These are phyloP conservation scores for Ilyonectria sp. DNA, from an alignment of 2,329 filamentous ascomycete genomes.

Conservation along the genomic window DNA sequence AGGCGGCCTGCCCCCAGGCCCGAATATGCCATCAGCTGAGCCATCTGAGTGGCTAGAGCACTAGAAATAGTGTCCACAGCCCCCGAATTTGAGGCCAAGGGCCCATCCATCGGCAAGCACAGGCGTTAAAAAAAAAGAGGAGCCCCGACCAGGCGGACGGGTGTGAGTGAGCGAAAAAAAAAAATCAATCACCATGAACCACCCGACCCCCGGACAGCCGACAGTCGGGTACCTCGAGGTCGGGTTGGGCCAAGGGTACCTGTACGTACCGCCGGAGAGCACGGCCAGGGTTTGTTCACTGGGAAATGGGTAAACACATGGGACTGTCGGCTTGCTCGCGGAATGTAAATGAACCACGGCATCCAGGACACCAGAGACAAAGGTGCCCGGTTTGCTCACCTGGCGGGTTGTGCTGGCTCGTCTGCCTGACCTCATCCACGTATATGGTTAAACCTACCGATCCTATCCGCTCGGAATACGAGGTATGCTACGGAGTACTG, in stretches of 20 bases:
- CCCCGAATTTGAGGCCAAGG: conserved; percentile 41
- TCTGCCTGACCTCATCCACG: background rate
- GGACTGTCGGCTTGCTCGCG: conserved; percentile 2
- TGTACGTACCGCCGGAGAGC: conserved; percentile 1
- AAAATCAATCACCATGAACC: conserved; percentile 16
- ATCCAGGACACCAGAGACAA: background rate
- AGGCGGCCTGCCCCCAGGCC: conserved; percentile 38
- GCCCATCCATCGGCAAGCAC: conserved; percentile 36
- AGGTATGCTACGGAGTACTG: background rate
- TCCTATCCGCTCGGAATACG: background rate
- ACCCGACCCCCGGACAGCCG: conserved; percentile 17
- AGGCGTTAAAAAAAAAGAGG: conserved; percentile 23
- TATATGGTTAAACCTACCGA: background rate
- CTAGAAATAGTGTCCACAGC: conserved; percentile 49
- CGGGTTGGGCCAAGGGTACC: conserved; percentile 14
- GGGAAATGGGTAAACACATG: background rate
- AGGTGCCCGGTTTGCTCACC: background rate
- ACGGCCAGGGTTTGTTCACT: background rate
- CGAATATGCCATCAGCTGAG: conserved; percentile 42
- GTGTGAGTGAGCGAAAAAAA: conserved; percentile 20
- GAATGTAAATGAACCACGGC: conserved; percentile 13
- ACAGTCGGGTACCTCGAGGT: conserved; percentile 21
- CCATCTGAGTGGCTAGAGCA: conserved; percentile 42
- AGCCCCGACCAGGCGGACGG: conserved; percentile 9
- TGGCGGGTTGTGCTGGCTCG: background rate